phyloP scores from a whole-genome alignment of 2,329 filamentous ascomycete genomes.

The Penicillium griseofulvum region DNA sequence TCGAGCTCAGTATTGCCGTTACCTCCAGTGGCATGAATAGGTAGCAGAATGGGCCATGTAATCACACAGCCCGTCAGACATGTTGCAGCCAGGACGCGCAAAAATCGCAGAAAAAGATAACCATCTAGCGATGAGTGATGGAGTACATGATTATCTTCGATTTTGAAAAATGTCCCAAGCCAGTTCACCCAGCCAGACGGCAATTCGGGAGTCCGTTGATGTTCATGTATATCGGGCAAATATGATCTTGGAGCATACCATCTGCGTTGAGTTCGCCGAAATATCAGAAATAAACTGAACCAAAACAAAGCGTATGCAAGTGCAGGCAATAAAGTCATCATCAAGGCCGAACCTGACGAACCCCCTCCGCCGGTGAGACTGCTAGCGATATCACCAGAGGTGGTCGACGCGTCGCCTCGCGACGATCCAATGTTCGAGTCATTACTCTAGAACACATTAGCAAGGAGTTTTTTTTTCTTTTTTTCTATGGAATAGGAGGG shows the following conservation, averaged over 20 bases:
- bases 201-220: slow-evolving; percentile 50
- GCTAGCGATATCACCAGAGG: slow-evolving; percentile 30
- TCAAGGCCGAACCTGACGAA: slow-evolving; percentile 51
- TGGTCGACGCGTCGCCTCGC: slow-evolving; percentile 39
- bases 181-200: slow-evolving; percentile 53
- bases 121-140: slow-evolving; percentile 88
- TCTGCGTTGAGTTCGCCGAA: slow-evolving; percentile 45
- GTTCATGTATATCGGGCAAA: slow-evolving; percentile 41
- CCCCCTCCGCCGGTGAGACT: slow-evolving; percentile 37
- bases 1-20: slow-evolving; percentile 67
- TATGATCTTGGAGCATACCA: slow-evolving; percentile 48
- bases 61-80: slow-evolving; percentile 79
- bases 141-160: slow-evolving; percentile 74
- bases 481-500: background rate
- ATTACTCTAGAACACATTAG: slow-evolving; percentile 30
- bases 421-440: slow-evolving; percentile 45
- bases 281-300: slow-evolving; percentile 47
- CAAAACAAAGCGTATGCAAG: slow-evolving; percentile 45
- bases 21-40: slow-evolving; percentile 81
- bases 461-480: too few relatives aligned
- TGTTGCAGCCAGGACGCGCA: slow-evolving; percentile 74
- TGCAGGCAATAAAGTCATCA: slow-evolving; percentile 51
- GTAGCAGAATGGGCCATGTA: slow-evolving; percentile 85
- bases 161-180: slow-evolving; percentile 52
- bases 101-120: slow-evolving; percentile 85